phyloP scores from a whole-genome alignment of 768 basidiomycete genomes.

The Boletus edulis region DNA sequence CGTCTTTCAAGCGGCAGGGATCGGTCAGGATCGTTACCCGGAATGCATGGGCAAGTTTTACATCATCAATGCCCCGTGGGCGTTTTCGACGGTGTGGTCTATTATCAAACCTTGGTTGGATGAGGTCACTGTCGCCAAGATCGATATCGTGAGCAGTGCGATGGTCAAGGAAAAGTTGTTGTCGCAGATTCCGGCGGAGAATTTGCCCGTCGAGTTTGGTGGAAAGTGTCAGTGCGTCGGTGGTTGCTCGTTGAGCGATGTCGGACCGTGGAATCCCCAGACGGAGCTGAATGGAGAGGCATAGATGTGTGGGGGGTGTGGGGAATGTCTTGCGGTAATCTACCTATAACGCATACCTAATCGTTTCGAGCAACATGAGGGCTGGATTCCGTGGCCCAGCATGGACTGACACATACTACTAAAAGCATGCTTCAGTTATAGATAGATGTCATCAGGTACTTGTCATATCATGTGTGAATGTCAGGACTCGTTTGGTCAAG shows the following conservation, averaged over 20 bases:
- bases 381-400: slow-evolving; percentile 1
- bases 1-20: slow-evolving; percentile 66
- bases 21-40: slow-evolving; percentile 91
- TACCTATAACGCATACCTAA: slow-evolving; percentile 31
- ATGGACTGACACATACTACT: too few relatives aligned
- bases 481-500: too few relatives aligned
- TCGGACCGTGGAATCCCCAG: slow-evolving; percentile 80
- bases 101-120: slow-evolving; percentile 94
- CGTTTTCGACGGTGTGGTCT: slow-evolving; percentile 85
- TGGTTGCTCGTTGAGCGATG: slow-evolving; percentile 87
- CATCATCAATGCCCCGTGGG: slow-evolving; percentile 97
- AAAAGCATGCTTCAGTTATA: too few relatives aligned
- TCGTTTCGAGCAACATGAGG: slow-evolving; percentile 20
- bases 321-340: slow-evolving; percentile 20
- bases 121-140: slow-evolving; percentile 92
- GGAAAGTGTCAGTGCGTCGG: slow-evolving; percentile 74
- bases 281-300: slow-evolving; percentile 11
- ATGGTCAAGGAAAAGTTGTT: slow-evolving; percentile 71
- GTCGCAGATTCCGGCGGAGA: slow-evolving; percentile 79
- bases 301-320: slow-evolving; percentile 14
- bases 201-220: slow-evolving; percentile 83
- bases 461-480: too few relatives aligned
- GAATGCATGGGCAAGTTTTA: slow-evolving; percentile 98
- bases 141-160: slow-evolving; percentile 77
- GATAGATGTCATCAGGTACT: too few relatives aligned